These are phyloP conservation scores for Microbotryomycetes sp. DNA, from an alignment of 1,284 basidiomycete species.

Conservation along the genomic window DNA sequence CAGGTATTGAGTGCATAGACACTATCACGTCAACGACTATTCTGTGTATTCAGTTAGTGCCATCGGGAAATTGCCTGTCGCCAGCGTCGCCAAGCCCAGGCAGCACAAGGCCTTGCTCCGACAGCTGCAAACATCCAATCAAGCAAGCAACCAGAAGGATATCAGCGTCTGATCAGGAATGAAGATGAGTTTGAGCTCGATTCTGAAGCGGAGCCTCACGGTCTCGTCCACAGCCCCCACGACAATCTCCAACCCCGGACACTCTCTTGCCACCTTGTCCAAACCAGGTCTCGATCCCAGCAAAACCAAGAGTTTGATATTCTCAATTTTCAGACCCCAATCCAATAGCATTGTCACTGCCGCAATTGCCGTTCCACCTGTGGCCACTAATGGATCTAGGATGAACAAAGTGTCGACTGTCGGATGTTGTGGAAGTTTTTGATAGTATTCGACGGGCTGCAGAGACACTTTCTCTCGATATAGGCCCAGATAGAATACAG, in stretches of 20 bases:
- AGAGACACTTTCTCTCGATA: conserved; percentile 83
- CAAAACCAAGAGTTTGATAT: conserved; percentile 77
- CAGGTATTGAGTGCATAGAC: too few species aligned
- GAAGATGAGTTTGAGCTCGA: not conserved
- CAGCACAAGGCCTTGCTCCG: conserved; percentile 63
- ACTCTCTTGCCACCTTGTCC: conserved; percentile 56
- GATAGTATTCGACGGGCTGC: conserved; percentile 94
- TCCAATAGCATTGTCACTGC: conserved; percentile 76
- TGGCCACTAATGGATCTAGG: conserved; percentile 83
- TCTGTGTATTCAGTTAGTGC: too few species aligned
- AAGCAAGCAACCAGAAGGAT: not conserved
- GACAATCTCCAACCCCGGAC: conserved; percentile 79
- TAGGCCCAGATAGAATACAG: conserved; percentile 83
- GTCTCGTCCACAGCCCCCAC: conserved; percentile 68
- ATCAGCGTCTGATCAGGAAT: not conserved
- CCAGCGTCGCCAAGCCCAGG: conserved; percentile 73
- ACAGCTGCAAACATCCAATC: conserved; percentile 47
- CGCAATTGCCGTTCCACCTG: conserved; percentile 85
- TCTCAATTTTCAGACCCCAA: conserved; percentile 63
- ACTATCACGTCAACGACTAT: too few species aligned
- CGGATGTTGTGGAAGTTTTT: conserved; percentile 72
- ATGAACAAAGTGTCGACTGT: conserved; percentile 77
- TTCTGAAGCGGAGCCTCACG: conserved; percentile 5
- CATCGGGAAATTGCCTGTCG: conserved; percentile 11
- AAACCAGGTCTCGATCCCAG: conserved; percentile 73